phyloP scores from a whole-genome alignment of 2,329 filamentous ascomycete genomes.

The Leptographium procerum region DNA sequence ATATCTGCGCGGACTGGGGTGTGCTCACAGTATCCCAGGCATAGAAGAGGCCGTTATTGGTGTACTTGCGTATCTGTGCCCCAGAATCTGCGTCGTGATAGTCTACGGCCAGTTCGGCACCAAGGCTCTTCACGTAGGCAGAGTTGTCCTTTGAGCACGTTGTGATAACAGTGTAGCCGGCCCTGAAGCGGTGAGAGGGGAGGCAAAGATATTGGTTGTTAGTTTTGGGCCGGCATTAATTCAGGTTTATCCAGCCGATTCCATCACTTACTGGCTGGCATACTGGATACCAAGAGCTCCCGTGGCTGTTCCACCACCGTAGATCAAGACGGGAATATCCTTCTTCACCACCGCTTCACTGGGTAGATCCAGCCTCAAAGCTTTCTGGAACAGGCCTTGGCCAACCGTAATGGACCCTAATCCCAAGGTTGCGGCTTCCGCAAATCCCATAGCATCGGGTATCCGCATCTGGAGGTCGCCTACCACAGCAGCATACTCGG shows the following conservation, averaged over 20 bases:
- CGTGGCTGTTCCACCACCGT: constrained; percentile 30
- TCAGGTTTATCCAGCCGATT: background rate
- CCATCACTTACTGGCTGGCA: background rate
- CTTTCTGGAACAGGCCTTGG: constrained; percentile 32
- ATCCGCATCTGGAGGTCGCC: constrained; percentile 29
- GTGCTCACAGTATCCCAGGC: constrained; percentile 32
- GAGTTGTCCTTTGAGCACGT: constrained; percentile 33
- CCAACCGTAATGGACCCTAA: constrained; percentile 42
- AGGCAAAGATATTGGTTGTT: too few species aligned
- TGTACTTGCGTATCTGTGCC: constrained; percentile 24
- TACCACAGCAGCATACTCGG: constrained; percentile 24
- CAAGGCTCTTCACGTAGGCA: constrained; percentile 26
- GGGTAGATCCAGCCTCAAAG: constrained; percentile 31
- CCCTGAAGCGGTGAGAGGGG: constrained; percentile 1
- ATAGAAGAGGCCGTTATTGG: constrained; percentile 23
- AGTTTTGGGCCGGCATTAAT: too few species aligned
- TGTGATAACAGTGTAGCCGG: constrained; percentile 28
- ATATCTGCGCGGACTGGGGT: constrained; percentile 21
- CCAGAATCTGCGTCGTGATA: constrained; percentile 25
- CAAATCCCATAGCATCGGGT: constrained; percentile 33
- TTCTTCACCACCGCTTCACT: background rate
- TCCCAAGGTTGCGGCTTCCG: constrained; percentile 45
- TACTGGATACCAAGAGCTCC: constrained; percentile 32
- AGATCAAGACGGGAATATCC: constrained; percentile 25
- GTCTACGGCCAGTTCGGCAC: constrained; percentile 34